Evolutionary conservation across 345 rosid species (phyloP), one percentile per base, ranked within the genome.

Genomic region (Psidium guajava): DNA sequence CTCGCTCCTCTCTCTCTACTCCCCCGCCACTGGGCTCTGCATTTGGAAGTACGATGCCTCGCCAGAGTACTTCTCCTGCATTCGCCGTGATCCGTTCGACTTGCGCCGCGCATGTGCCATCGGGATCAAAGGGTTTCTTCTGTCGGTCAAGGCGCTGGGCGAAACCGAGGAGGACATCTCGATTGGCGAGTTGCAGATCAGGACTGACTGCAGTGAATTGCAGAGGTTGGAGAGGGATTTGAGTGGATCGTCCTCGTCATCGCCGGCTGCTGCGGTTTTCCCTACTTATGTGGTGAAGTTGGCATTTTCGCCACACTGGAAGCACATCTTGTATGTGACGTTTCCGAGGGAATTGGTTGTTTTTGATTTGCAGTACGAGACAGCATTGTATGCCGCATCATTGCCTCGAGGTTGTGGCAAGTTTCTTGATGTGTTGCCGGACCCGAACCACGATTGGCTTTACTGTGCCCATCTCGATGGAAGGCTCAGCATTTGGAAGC

Each of bases 401-500:
- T 90, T 97, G 91, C 98, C 99, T 22, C 94, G 98, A 82, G 97
- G 98, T 20, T 95, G 96, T 73, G 90, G 94, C 58, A 95, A 94
- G 91, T 95, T 95, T 89, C 90, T 95, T n/a, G 98, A 97, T 87
- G 96, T 97, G 54, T 89, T 93, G 86, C 95, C 96, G 0, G 98
- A 97, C 93, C 98, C 98, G 0, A 90, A 91, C 85, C 90, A 91
- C 77, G 98, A 93, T 87, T 89, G 94, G 89, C 92, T 97, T 32
- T 96, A 93, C 75, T 97, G 98, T 87, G 98, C 95, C 85, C 98
- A 97, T 85, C 87, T 96, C 22, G 99, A 97, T 86, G 98, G 99
- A 57, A 93, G 86, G 90, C 93, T 97, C 91, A 97, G 98, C 91
- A 92, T 95, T 82, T 97, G 98, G 98, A 93, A 92, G 81, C 93